These are phyloP conservation scores for Camelina hispida DNA, from an alignment of 345 rosid genomes.

Conservation along the genomic window DNA sequence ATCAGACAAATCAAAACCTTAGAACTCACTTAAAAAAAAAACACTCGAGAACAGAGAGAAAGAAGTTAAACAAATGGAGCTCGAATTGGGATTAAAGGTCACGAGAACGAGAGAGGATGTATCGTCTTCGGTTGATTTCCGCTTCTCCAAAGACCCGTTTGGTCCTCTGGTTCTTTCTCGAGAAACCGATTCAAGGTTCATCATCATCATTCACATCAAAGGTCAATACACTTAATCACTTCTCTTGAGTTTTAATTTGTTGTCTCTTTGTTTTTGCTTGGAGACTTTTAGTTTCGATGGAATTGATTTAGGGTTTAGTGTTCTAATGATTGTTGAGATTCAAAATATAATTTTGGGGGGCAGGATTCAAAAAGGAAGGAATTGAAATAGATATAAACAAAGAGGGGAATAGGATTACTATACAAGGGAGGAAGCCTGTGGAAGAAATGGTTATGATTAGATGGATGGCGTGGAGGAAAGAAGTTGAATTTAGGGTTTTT, in stretches of 20 bases:
- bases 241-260: not conserved
- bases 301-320: slow-evolving; percentile 18
- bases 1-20: slow-evolving; percentile 10
- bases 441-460: slow-evolving; percentile 71
- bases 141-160: slow-evolving; percentile 53
- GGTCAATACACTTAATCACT: slow-evolving; percentile 45
- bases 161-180: slow-evolving; percentile 66
- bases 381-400: slow-evolving; percentile 68
- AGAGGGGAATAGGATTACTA: slow-evolving; percentile 60
- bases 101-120: slow-evolving; percentile 67
- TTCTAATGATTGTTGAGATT: not conserved
- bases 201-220: slow-evolving; percentile 71
- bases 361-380: slow-evolving; percentile 71
- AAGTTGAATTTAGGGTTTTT: slow-evolving; percentile 62
- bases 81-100: slow-evolving; percentile 79
- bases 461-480: slow-evolving; percentile 64
- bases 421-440: slow-evolving; percentile 67
- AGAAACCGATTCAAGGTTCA: slow-evolving; percentile 75
- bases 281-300: not conserved
- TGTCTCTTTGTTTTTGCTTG: not conserved
- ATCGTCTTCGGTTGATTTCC: slow-evolving; percentile 56
- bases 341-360: not conserved
- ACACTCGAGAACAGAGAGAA: not conserved
- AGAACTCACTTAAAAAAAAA: not conserved
- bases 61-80: slow-evolving; percentile 57